These are phyloP conservation scores for Leavenworthia alabamica DNA, from an alignment of 345 rosid genomes.

Conservation along the genomic window DNA sequence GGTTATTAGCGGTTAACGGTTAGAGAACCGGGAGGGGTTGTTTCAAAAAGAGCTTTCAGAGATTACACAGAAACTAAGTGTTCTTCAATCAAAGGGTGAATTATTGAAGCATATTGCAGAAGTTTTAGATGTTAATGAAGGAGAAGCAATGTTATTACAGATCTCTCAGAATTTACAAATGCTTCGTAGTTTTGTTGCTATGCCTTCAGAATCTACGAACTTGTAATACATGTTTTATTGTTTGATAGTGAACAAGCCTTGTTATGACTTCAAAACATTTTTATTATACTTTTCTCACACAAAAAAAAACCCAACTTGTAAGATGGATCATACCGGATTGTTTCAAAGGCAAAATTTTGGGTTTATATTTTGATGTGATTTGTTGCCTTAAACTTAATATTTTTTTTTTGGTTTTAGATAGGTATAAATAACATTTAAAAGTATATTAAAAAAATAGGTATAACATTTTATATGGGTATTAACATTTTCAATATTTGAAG, in stretches of 20 bases:
- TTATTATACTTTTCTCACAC: no score
- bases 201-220: constrained; percentile 31
- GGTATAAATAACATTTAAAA: not conserved
- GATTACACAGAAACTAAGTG: constrained; percentile 36
- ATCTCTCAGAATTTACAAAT: constrained; percentile 40
- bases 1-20: no score
- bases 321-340: no score
- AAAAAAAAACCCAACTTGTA: no score
- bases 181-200: constrained; percentile 37
- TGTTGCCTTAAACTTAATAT: no score
- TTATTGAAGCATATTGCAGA: constrained; percentile 27
- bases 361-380: no score
- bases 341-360: no score
- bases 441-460: not conserved
- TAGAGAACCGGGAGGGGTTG: no score
- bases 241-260: no score
- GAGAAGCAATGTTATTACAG: constrained; percentile 37
- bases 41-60: constrained; percentile 28
- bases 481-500: not conserved
- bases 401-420: not conserved
- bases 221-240: constrained; percentile 2
- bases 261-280: no score
- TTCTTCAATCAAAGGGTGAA: constrained; percentile 38
- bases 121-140: constrained; percentile 29
- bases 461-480: not conserved